phyloP scores from a whole-genome alignment of 2,329 filamentous ascomycete species.

The Raffaelea albimanens region DNA sequence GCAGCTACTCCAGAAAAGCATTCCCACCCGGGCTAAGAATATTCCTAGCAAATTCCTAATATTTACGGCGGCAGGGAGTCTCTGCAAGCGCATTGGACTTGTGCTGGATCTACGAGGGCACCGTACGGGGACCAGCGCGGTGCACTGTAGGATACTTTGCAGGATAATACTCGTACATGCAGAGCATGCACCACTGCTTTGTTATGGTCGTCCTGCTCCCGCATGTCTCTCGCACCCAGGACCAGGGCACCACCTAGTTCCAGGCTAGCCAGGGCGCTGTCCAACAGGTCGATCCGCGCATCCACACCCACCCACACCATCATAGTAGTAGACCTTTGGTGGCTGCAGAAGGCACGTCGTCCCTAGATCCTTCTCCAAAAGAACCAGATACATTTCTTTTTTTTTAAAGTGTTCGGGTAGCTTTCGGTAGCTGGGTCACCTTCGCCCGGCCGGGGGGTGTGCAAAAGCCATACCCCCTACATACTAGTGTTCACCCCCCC shows the following conservation, averaged over 20 bases:
- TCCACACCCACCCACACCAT: constrained; percentile 1
- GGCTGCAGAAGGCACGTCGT: constrained; percentile 1
- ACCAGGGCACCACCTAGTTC: constrained; percentile 2
- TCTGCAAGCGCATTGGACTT: too few relatives aligned
- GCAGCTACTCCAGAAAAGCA: too few relatives aligned
- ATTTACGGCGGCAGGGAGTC: too few relatives aligned
- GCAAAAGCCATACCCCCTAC: too few relatives aligned
- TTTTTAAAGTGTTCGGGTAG: background rate
- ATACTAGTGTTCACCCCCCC: background rate
- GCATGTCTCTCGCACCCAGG: constrained; percentile 3
- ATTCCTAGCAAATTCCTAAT: too few relatives aligned
- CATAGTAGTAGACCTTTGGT: background rate
- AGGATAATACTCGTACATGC: too few relatives aligned
- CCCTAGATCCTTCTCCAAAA: background rate
- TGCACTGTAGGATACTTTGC: too few relatives aligned
- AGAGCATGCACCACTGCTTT: too few relatives aligned
- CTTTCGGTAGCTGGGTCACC: background rate
- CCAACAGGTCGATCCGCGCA: constrained; percentile 4
- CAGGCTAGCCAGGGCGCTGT: background rate
- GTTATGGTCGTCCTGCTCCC: constrained; percentile 4
- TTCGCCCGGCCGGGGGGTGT: background rate
- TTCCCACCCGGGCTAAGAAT: too few relatives aligned
- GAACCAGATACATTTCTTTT: background rate
- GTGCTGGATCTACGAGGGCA: too few relatives aligned
- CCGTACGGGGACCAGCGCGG: too few relatives aligned